Conservation (phyloP, 306 rosid genomes). For the Psophocarpus tetragonolobus region DNA sequence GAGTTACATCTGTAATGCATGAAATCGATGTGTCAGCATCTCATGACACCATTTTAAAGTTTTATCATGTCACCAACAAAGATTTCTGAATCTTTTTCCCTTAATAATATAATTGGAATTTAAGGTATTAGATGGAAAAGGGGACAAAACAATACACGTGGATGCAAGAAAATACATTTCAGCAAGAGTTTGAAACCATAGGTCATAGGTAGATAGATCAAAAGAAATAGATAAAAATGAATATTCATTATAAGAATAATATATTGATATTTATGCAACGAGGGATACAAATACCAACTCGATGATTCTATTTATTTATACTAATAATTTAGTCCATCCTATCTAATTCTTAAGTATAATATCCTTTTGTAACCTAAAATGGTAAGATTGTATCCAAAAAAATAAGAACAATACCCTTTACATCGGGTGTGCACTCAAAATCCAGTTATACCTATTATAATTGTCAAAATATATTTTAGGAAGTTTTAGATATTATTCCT, state of each 20-base stretch:
- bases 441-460: too few relatives aligned
- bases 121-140: background rate
- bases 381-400: too few relatives aligned
- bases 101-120: constrained; percentile 8
- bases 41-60: background rate
- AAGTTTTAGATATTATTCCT: too few relatives aligned
- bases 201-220: background rate
- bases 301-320: background rate
- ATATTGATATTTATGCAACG: background rate
- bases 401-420: too few relatives aligned
- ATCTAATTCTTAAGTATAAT: too few relatives aligned
- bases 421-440: too few relatives aligned
- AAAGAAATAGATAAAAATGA: background rate
- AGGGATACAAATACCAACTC: background rate
- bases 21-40: background rate
- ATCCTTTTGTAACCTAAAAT: too few relatives aligned
- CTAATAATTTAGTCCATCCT: background rate
- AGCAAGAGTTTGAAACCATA: background rate
- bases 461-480: too few relatives aligned
- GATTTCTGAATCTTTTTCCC: background rate
- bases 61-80: background rate
- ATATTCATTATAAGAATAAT: background rate
- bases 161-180: constrained; percentile 1
- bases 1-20: background rate
- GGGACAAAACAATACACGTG: background rate